These are phyloP conservation scores for Pholiota molesta DNA, from an alignment of 768 basidiomycete genomes.

Conservation along the genomic window DNA sequence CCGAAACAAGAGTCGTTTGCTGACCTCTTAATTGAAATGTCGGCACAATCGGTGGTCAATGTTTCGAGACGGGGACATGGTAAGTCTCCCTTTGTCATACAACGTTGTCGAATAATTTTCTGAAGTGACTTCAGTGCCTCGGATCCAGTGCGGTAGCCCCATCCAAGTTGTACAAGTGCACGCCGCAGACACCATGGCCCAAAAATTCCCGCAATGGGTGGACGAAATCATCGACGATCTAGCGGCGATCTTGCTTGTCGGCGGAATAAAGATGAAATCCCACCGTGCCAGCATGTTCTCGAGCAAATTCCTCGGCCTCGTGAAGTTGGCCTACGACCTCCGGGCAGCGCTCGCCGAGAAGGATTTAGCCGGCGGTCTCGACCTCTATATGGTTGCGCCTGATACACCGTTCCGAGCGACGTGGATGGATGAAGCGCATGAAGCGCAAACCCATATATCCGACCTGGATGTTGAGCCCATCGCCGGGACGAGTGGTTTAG, in stretches of 20 bases:
- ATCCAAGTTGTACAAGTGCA: constrained; percentile 20
- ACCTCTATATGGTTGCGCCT: constrained; percentile 11
- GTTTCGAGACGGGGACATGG: constrained; percentile 2
- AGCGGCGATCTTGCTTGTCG: constrained; percentile 15
- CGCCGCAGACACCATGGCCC: background rate
- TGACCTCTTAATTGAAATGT: constrained; percentile 25
- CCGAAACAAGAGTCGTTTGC: constrained; percentile 25
- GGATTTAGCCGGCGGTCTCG: constrained; percentile 22
- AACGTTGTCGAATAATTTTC: background rate
- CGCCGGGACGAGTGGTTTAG: constrained; percentile 25
- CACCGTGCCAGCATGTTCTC: constrained; percentile 15
- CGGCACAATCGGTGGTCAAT: constrained; percentile 7
- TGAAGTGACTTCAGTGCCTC: constrained; percentile 1
- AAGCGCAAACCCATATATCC: constrained; percentile 15
- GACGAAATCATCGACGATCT: constrained; percentile 23
- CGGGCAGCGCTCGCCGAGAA: constrained; percentile 26
- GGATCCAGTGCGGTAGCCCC: constrained; percentile 21
- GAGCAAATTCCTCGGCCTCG: constrained; percentile 20
- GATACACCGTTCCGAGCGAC: constrained; percentile 21
- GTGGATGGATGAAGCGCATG: constrained; percentile 16
- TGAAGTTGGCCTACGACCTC: constrained; percentile 26
- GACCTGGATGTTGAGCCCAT: constrained; percentile 17
- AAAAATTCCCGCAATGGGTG: constrained; percentile 23
- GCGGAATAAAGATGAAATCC: constrained; percentile 18
- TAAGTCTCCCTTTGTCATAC: background rate